Evolutionary conservation across 306 rosid species (phyloP).

Genomic region (Hippophae gyantsensis): DNA sequence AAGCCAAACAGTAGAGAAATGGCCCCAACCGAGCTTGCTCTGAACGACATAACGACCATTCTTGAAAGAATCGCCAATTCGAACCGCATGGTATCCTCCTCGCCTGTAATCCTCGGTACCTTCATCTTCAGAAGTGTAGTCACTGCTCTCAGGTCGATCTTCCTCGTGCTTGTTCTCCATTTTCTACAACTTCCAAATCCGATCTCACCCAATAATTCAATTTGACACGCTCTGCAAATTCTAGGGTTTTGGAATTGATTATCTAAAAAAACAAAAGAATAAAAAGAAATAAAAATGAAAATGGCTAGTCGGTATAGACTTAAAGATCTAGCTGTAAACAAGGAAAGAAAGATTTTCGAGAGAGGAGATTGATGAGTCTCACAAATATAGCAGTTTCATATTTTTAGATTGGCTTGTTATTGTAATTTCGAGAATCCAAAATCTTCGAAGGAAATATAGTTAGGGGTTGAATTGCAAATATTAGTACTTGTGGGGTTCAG

Average conservation of each 20-base stretch:
- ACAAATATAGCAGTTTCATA: neutral
- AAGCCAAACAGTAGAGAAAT: constrained; percentile 97
- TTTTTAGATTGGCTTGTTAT: too few species aligned
- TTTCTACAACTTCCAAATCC: constrained; percentile 11
- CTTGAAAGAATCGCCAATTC: constrained; percentile 74
- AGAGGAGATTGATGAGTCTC: neutral
- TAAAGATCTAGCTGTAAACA: neutral
- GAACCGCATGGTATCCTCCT: constrained; percentile 91
- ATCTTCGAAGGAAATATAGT: too few species aligned
- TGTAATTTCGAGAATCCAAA: too few species aligned
- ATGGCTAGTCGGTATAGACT: neutral
- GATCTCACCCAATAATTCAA: neutral
- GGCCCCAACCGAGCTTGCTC: constrained; percentile 98
- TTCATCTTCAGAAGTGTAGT: constrained; percentile 92
- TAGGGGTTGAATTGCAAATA: too few species aligned
- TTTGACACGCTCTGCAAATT: neutral
- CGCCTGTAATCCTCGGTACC: constrained; percentile 95
- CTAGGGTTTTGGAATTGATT: constrained; percentile 11
- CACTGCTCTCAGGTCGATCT: constrained; percentile 65
- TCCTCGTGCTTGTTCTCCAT: constrained; percentile 52
- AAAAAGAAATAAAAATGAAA: neutral
- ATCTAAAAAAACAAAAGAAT: neutral
- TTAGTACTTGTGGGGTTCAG: too few species aligned
- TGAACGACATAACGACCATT: constrained; percentile 65
- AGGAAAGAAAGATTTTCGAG: neutral